A percentile compares a stretch with the other conserved stretches of the same genome.
Conservation (phyloP, 1,139 yeast species). For the Pichia terricola region DNA sequence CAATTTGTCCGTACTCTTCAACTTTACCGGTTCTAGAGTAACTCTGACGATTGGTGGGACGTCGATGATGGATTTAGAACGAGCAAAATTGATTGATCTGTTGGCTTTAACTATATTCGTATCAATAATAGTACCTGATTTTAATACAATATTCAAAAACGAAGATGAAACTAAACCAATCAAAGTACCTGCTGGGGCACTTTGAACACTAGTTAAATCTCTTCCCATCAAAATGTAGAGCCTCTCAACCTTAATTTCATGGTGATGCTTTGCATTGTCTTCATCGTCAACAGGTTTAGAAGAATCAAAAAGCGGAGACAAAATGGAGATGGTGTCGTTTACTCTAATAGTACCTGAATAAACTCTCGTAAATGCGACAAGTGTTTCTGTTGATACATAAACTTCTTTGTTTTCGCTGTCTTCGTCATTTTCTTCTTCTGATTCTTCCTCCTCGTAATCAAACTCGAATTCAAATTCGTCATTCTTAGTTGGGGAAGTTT, state of each 20-base stretch:
- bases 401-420: conserved; percentile 30
- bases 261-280: conserved; percentile 36
- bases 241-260: conserved; percentile 48
- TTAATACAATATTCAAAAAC: conserved; percentile 68
- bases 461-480: conserved; percentile 13
- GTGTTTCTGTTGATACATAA: conserved; percentile 41
- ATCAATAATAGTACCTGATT: conserved; percentile 71
- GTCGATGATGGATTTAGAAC: conserved; percentile 42
- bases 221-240: conserved; percentile 87
- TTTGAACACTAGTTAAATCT: conserved; percentile 65
- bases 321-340: conserved; percentile 65
- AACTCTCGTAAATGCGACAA: conserved; percentile 82
- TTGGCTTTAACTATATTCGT: conserved; percentile 29
- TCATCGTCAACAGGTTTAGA: conserved; percentile 39
- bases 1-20: conserved; percentile 64
- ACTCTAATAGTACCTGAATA: conserved; percentile 72
- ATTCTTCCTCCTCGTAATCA: conserved; percentile 25
- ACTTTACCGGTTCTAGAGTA: conserved; percentile 88
- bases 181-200: conserved; percentile 91
- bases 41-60: conserved; percentile 87
- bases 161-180: conserved; percentile 77
- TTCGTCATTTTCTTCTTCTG: conserved; percentile 23
- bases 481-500: conserved; percentile 23
- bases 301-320: conserved; percentile 84
- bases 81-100: conserved; percentile 55